Evolutionary conservation across 306 rosid genomes (phyloP), one percentile per base, ranked within the genome.

Genomic region (Nissolia schottii): DNA sequence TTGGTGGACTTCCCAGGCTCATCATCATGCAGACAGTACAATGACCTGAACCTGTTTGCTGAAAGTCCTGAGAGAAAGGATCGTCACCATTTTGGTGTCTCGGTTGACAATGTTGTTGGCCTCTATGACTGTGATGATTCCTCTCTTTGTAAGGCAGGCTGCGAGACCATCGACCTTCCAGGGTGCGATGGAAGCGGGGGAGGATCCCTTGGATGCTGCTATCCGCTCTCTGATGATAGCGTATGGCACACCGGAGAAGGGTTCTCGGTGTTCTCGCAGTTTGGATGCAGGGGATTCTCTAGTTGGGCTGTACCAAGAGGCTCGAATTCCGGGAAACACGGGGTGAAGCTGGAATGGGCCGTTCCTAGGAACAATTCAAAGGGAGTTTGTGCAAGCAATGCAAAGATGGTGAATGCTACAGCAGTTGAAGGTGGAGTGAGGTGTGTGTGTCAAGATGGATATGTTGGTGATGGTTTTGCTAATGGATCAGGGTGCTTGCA

Each of bases 41-140:
- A 94, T 24, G 96, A 91, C 67, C 80, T 94, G 70, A 88, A 84
- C 28, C 81, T 93, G 4, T 91, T 91, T 56, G 88, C 83, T 2
- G 64, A 48, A 34, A 77, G 46, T 48, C 75, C 89, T 25, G 65
- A 74, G 6, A 81, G 79, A 23, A 86, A 75, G 10, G 72, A 71
- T 27, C 67, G n/a, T n/a, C n/a, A n/a, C n/a, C n/a, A 80, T 60
- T 94, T 87, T 49, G 97, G 89, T 0, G 77, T 94, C 19, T 86
- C 99, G 6, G 69, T 25, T 41, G 99, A 94, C 9, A 94, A 94
- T 62, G 83, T 94, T 16, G 49, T 94, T 59, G 97, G 95, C 3
- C 80, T 94, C 38, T 94, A 94, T 70, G 99, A 94, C 55, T 94
- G 99, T 46, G 97, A 94, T 70, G 99, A 94, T 69, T 91, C 99